Conservation (phyloP, 257 asterid genomes). For the Prunella vulgaris region DNA sequence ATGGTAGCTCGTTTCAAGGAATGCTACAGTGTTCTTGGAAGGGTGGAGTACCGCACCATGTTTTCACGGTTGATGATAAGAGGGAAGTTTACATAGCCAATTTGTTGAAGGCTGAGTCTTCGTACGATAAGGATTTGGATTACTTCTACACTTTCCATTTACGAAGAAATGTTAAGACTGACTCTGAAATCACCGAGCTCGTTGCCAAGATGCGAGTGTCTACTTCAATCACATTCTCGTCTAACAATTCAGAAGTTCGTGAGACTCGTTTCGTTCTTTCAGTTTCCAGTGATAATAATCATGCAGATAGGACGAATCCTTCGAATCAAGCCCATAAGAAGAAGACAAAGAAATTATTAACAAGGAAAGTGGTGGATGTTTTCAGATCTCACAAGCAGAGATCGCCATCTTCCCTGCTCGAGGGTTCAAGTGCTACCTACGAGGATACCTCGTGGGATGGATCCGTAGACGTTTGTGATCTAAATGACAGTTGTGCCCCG, state of each 20-base stretch:
- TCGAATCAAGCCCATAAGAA: conserved; percentile 34
- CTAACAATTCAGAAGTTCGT: conserved; percentile 40
- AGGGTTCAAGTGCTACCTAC: conserved; percentile 36
- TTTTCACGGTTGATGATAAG: conserved; percentile 68
- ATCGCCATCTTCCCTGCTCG: conserved; percentile 29
- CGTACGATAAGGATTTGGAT: conserved; percentile 46
- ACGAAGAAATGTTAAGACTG: conserved; percentile 40
- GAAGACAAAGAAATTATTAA: conserved; percentile 33
- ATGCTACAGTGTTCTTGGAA: conserved; percentile 78
- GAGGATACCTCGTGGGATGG: conserved; percentile 47
- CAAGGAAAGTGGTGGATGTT: conserved; percentile 50
- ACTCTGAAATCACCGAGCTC: conserved; percentile 25
- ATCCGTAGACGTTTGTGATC: conserved; percentile 29
- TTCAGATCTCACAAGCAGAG: conserved; percentile 44
- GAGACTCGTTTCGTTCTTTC: conserved; percentile 68
- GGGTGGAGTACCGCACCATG: conserved; percentile 55
- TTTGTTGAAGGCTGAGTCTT: conserved; percentile 36
- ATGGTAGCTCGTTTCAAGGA: conserved; percentile 51
- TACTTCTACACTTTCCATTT: conserved; percentile 66
- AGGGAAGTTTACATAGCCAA: conserved; percentile 59
- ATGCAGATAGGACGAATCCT: conserved; percentile 27
- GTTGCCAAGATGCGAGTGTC: conserved; percentile 78
- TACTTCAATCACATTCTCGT: conserved; percentile 48
- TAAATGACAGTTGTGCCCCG: conserved; percentile 25
- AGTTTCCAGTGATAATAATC: conserved; percentile 31